A percentile compares a stretch with the other conserved stretches of the same genome.
Evolutionary conservation across 495 filamentous ascomycete species (phyloP).

Genomic region (Penicillium lividum): DNA sequence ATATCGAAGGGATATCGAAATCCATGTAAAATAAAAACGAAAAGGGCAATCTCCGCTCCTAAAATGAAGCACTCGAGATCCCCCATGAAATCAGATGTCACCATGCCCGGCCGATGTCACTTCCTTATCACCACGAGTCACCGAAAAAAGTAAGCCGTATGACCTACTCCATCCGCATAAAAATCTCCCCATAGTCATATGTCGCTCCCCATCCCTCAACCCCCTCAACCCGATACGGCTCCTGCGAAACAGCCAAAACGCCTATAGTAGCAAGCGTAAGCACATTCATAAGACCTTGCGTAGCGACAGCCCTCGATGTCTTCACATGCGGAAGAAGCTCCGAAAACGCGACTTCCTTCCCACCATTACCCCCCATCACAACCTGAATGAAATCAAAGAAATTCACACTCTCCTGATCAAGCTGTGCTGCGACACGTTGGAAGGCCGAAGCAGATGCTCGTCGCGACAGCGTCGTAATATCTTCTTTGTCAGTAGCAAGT

Average conservation of each 20-base stretch:
- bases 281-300: slow-evolving; percentile 72
- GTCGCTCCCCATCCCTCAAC: slow-evolving; percentile 20
- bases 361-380: slow-evolving; percentile 11
- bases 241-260: slow-evolving; percentile 36
- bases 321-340: slow-evolving; percentile 56
- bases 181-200: slow-evolving; percentile 39
- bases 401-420: slow-evolving; percentile 59
- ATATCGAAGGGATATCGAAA: background rate
- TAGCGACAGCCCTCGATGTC: slow-evolving; percentile 60
- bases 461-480: slow-evolving; percentile 45
- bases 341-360: slow-evolving; percentile 51
- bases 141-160: background rate
- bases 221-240: slow-evolving; percentile 23
- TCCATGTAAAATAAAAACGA: background rate
- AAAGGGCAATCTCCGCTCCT: background rate
- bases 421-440: slow-evolving; percentile 46
- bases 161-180: background rate
- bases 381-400: slow-evolving; percentile 60
- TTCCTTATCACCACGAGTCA: background rate
- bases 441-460: slow-evolving; percentile 36
- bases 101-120: background rate
- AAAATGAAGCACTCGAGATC: background rate
- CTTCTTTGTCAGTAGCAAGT: slow-evolving; percentile 36
- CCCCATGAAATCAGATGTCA: background rate
- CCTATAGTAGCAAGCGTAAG: slow-evolving; percentile 69